A percentile compares a stretch with the other conserved stretches of the same genome.
Conservation (phyloP, 768 basidiomycete species). For the Lactarius akahatsu region DNA sequence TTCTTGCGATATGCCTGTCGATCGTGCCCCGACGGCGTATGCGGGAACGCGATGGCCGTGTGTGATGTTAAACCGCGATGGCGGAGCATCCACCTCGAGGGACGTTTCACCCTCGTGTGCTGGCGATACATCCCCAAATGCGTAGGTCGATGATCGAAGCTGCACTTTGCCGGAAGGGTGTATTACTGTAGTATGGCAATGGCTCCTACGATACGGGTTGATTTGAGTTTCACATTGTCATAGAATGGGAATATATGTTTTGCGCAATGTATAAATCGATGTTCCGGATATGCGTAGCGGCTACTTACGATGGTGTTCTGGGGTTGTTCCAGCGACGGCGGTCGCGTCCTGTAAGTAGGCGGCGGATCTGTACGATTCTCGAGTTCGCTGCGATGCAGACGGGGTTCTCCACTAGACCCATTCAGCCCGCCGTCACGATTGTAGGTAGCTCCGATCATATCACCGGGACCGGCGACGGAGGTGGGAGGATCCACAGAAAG, state of each 20-base stretch:
- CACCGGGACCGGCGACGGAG: conserved; percentile 30
- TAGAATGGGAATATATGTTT: background rate
- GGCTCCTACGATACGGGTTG: conserved; percentile 7
- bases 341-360: conserved; percentile 21
- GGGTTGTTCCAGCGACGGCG: conserved; percentile 12
- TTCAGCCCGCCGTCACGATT: background rate
- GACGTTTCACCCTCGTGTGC: background rate
- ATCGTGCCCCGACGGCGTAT: background rate
- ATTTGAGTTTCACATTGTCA: background rate
- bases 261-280: background rate
- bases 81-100: background rate
- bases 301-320: conserved; percentile 14
- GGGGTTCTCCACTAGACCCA: background rate
- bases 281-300: background rate
- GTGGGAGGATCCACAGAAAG: conserved; percentile 84
- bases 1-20: background rate
- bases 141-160: background rate
- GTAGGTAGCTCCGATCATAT: background rate
- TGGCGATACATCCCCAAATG: background rate
- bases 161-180: background rate
- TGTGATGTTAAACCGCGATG: background rate
- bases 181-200: conserved; percentile 6
- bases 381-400: background rate
- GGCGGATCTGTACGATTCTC: conserved; percentile 8
- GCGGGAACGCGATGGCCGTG: background rate